Base-by-base conservation (phyloP, 139 green algal genomes). In the Chlorella sp. region DNA sequence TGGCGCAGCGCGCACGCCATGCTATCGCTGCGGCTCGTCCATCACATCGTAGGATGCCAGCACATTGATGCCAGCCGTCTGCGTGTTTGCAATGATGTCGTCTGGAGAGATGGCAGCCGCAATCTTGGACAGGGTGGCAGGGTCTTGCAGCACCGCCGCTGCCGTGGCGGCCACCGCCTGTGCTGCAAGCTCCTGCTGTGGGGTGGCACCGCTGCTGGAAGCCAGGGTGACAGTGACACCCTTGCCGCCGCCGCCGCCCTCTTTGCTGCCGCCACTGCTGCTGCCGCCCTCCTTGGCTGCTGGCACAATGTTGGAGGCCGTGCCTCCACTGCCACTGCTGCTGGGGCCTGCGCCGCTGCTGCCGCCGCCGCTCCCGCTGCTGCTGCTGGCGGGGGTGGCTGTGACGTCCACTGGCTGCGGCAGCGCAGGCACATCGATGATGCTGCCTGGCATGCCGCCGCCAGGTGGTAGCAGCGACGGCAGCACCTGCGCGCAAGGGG, bases 381-480 rank as follows among this genome's bases (percentile, higher is more conserved):
- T 41, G 64, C 44, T 67, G n/a, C 25, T 36, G 20, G 76, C 26
- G 0, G 74, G 56, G 4, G 62, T 9, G 11, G 72, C 39, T 0
- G 86, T 85, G n/a, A 88, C 51, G 64, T 90, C 87, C 55, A 90
- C 87, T 13, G 82, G 63, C 28, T 74, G 81, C n/a, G 87, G 74
- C 74, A 90, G 75, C 39, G 60, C 70, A 15, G 87, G 44, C 28
- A 91, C 78, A 38, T 88, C 87, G 18, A 84, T 70, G 9, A 69
- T 80, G 81, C 55, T 78, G 82, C 34, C n/a, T 0, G 63, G 23
- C 20, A 71, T 55, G 83, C 75, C 41, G 55, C 68, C 64, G 63
- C 79, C 70, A 26, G 60, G 32, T 13, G 23, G 30, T 75, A 64
- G 32, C 38, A 64, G 21, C 28, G 26, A 65, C 30, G 55, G 32